Percentiles rank a stretch among this genome's conserved stretches.
Evolutionary conservation across 1,139 yeast species (phyloP).

Genomic region (Suhomyces atakaporum): DNA sequence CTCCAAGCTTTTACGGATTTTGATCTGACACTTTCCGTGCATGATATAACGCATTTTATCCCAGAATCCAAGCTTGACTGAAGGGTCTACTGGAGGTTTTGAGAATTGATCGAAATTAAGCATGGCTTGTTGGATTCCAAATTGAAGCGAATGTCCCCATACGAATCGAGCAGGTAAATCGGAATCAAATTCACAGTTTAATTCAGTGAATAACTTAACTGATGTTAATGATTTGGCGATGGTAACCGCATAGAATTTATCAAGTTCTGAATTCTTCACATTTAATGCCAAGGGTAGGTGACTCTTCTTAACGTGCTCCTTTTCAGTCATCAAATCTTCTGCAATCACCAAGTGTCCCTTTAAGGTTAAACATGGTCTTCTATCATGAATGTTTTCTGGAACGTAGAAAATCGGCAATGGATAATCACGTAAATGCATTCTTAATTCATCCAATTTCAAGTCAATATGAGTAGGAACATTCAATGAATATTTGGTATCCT

Average conservation of each 20-base stretch:
- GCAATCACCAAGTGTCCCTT: conserved; percentile 51
- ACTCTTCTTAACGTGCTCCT: conserved; percentile 57
- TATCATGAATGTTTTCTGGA: conserved; percentile 25
- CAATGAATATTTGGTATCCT: conserved; percentile 65
- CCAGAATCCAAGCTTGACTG: conserved; percentile 59
- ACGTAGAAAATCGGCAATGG: conserved; percentile 60
- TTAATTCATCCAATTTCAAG: conserved; percentile 50
- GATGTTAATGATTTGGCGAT: conserved; percentile 79
- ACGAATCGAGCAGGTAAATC: conserved; percentile 65
- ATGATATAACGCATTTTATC: conserved; percentile 52
- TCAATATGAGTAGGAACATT: conserved; percentile 62
- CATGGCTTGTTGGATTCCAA: conserved; percentile 83
- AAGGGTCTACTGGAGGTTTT: conserved; percentile 74
- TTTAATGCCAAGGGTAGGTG: conserved; percentile 57
- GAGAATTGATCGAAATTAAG: conserved; percentile 80
- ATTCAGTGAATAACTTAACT: conserved; percentile 68
- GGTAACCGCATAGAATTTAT: conserved; percentile 54
- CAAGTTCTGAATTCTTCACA: conserved; percentile 35
- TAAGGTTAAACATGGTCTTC: conserved; percentile 35
- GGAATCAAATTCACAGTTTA: conserved; percentile 58
- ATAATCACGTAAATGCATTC: conserved; percentile 64
- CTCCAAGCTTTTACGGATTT: conserved; percentile 47
- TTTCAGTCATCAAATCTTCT: conserved; percentile 42
- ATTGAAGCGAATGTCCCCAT: conserved; percentile 86
- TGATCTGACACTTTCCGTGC: conserved; percentile 48